These are phyloP conservation scores for Groenewaldozyma tartarivorans DNA, from an alignment of 805 yeast species.

Conservation along the genomic window DNA sequence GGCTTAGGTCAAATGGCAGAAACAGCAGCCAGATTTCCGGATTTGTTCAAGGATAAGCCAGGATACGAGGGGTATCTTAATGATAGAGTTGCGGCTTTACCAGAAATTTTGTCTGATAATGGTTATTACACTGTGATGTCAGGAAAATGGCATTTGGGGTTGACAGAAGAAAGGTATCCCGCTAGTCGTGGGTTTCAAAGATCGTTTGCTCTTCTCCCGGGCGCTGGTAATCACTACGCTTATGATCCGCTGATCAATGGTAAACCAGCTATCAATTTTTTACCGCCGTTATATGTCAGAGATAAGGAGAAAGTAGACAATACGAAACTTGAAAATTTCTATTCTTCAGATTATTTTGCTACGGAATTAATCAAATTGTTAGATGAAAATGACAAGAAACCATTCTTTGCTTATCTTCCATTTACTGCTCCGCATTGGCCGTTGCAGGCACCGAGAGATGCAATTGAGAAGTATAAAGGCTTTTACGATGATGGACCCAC, in stretches of 20 bases:
- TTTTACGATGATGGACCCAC: conserved; percentile 41
- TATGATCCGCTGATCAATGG: conserved; percentile 26
- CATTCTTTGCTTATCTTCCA: conserved; percentile 46
- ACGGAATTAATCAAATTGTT: conserved; percentile 34
- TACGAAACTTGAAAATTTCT: conserved; percentile 38
- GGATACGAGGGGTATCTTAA: conserved; percentile 50
- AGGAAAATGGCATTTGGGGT: conserved; percentile 57
- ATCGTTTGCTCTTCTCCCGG: conserved; percentile 42
- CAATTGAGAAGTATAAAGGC: conserved; percentile 40
- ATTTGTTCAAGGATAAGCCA: conserved; percentile 33
- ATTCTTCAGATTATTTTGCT: conserved; percentile 38
- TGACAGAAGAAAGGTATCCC: conserved; percentile 40
- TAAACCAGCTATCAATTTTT: conserved; percentile 19
- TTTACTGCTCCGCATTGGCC: conserved; percentile 67
- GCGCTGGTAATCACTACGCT: conserved; percentile 49
- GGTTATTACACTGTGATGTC: conserved; percentile 44
- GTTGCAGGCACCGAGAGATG: conserved; percentile 45
- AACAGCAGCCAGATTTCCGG: conserved; percentile 30
- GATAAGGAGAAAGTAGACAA: conserved; percentile 27
- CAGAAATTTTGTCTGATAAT: conserved; percentile 39
- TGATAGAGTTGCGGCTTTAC: conserved; percentile 42
- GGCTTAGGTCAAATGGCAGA: conserved; percentile 54
- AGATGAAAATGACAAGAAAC: conserved; percentile 22
- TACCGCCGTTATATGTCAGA: conserved; percentile 30
- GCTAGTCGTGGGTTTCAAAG: conserved; percentile 40